Base-by-base conservation (phyloP, 2,329 filamentous ascomycete genomes). In the Elsinoe fawcettii region DNA sequence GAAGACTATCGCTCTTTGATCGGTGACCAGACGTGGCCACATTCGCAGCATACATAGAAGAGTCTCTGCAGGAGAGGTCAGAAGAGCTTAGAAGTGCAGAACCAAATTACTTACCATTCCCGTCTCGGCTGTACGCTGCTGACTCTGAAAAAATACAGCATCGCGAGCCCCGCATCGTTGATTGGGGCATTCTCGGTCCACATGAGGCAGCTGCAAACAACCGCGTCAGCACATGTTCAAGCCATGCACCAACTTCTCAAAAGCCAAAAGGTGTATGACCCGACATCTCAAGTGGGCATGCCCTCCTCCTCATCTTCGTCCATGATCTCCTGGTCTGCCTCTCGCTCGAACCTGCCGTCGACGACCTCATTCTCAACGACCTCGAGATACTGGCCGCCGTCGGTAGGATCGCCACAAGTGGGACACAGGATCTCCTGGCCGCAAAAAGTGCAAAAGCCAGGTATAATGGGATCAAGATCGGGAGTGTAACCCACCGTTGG, bases 71-170 rank as follows among this genome's bases (percentile, higher is more conserved):
- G 30, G 46, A 32, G 23, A 18, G 8, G 16, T 56, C 18, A 47
- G 39, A 32, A 9, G 2, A 23, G n/a, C 23, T 2, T 7, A 9
- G 11, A 18, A 14, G 2, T n/a, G 14, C 12, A 14, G 8, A 36
- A 23, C 14, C 11, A 49, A 18, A 1, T 3, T 16, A 3, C 87
- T 79, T 74, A 97, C 93, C 93, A 99, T 99, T 76, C 93, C 93
- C 44, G 93, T 99, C 73, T 97, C 91, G 51, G 90, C 89, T 65
- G 87, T 96, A 74, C 93, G 87, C 77, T 97, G 91, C 71, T 99
- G 93, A 61, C 91, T 96, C 77, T 99, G 93, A 78, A 99, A 99
- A 77, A 96, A 99, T 60, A 99, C 95, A 46, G 91, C 90, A 75
- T 97, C 91, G 65, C 84, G 83, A 72, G 93, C 87, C 63, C 82